A percentile compares a stretch with the other conserved stretches of the same genome.
phyloP scores from a whole-genome alignment of 1,284 basidiomycete species.

The Rhodotorula sp. region DNA sequence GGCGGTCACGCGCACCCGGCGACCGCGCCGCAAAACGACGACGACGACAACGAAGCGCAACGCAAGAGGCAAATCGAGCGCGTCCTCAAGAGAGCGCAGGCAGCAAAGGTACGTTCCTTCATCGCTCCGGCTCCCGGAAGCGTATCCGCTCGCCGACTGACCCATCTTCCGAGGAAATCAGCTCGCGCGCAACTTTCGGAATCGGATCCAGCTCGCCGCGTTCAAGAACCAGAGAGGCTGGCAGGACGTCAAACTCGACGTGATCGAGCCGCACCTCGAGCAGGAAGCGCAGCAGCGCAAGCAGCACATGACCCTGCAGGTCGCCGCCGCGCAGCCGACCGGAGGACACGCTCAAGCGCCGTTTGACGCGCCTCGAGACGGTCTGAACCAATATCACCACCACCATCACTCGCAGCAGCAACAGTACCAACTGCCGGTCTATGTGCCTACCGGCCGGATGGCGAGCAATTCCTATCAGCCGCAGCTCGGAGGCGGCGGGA shows the following conservation, averaged over 20 bases:
- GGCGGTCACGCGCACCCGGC: too few species aligned
- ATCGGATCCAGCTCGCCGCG: constrained; percentile 40
- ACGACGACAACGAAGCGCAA: background rate
- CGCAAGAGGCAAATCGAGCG: constrained; percentile 27
- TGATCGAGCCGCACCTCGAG: constrained; percentile 40
- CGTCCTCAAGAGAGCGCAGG: constrained; percentile 34
- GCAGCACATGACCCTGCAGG: background rate
- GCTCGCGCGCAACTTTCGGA: constrained; percentile 41
- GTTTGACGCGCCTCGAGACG: too few species aligned
- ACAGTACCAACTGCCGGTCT: background rate
- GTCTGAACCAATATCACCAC: background rate
- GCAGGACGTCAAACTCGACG: constrained; percentile 38
- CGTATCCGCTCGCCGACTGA: background rate
- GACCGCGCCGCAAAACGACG: background rate
- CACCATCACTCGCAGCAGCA: background rate
- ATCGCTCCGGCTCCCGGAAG: background rate
- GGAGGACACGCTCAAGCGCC: too few species aligned
- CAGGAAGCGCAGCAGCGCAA: constrained; percentile 24
- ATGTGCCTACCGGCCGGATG: background rate
- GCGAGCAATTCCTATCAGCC: background rate
- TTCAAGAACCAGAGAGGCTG: constrained; percentile 42
- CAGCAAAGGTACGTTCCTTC: constrained; percentile 19
- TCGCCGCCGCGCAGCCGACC: too few species aligned
- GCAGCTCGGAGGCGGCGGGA: constrained; percentile 3
- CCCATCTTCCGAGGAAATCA: constrained; percentile 20